Evolutionary conservation across 176 grass and related monocot species (phyloP), one percentile per base, ranked within the genome.

Genomic region (Carex cristatella): DNA sequence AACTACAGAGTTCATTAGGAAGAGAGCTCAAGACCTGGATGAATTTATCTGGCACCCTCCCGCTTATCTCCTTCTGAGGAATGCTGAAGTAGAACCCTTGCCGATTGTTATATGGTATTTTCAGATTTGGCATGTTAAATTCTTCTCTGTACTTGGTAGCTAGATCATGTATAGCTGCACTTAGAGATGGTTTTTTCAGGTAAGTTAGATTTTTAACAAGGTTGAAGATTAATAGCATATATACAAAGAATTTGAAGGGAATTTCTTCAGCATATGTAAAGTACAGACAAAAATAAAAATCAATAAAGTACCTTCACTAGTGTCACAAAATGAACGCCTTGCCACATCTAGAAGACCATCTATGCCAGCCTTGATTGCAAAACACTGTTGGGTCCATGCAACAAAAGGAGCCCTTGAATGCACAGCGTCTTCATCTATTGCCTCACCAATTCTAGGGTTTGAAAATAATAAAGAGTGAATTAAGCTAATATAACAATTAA

Each of bases 361-460:
- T 84, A 91, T 87, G 83, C 95, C 92, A 49, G 95, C 84, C 84
- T 98, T 94, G 44, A 98, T 90, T 90, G 92, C 91, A 76, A 98
- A 98, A 89, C 95, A 98, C 65, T 94, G 89, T 85, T 98, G 92
- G 79, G 92, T 98, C 84, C 88, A 89, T 46, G 95, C 79, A 88
- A 93, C 84, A 98, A 98, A 98, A 90, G 95, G 89, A 90, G 92
- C 91, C 86, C 91, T 98, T 86, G 95, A 91, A 94, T 98, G 95
- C 85, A 94, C 75, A 35, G 93, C 95, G 59, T 98, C 95, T 85
- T 98, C 95, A 80, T 94, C 92, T 89, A 94, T 92, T 68, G 91
- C 70, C 71, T 92, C 91, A 40, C 89, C 80, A 71, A 94, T 94
- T 92, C 92, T 93, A 88, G 67, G 49, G 60, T 72, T 79, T 89